A percentile compares a stretch with the other conserved stretches of the same genome.
phyloP scores from a whole-genome alignment of 306 rosid genomes.

The Cucurbita argyrosperma region DNA sequence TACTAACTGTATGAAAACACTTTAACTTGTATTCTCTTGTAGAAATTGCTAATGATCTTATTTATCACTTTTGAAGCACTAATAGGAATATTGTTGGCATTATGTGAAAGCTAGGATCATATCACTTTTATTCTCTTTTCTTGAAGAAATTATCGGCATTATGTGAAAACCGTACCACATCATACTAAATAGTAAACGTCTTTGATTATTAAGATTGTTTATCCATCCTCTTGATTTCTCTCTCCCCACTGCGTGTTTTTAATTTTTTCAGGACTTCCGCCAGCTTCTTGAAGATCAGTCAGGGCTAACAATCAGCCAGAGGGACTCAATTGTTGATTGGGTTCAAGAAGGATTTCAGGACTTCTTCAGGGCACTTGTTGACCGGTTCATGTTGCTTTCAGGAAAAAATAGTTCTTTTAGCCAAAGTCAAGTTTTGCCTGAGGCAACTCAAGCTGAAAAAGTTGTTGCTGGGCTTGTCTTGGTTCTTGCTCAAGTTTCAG shows the following conservation, averaged over 20 bases:
- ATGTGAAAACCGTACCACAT: neutral
- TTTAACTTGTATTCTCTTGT: neutral
- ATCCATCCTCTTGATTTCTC: constrained; percentile 2
- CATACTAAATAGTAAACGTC: neutral
- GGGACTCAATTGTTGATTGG: constrained; percentile 50
- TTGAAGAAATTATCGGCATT: neutral
- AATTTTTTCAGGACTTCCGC: constrained; percentile 51
- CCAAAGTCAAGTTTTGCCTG: constrained; percentile 41
- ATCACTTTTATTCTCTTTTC: neutral
- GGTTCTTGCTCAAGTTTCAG: constrained; percentile 77
- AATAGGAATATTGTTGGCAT: neutral
- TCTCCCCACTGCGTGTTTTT: neutral
- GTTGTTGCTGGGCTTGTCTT: constrained; percentile 67
- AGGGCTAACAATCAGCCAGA: constrained; percentile 42
- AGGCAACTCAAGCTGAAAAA: constrained; percentile 51
- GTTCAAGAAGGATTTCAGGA: constrained; percentile 93
- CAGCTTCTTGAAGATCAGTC: constrained; percentile 53
- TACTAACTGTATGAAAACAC: too few relatives aligned
- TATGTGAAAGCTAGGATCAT: neutral
- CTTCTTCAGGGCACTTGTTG: constrained; percentile 65
- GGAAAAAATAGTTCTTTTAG: constrained; percentile 42
- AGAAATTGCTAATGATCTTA: neutral
- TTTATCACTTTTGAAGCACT: neutral
- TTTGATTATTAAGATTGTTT: neutral
- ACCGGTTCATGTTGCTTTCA: constrained; percentile 44